These are phyloP conservation scores for Colletotrichum liaoningense DNA, from an alignment of 2,329 filamentous ascomycete genomes.

Conservation along the genomic window DNA sequence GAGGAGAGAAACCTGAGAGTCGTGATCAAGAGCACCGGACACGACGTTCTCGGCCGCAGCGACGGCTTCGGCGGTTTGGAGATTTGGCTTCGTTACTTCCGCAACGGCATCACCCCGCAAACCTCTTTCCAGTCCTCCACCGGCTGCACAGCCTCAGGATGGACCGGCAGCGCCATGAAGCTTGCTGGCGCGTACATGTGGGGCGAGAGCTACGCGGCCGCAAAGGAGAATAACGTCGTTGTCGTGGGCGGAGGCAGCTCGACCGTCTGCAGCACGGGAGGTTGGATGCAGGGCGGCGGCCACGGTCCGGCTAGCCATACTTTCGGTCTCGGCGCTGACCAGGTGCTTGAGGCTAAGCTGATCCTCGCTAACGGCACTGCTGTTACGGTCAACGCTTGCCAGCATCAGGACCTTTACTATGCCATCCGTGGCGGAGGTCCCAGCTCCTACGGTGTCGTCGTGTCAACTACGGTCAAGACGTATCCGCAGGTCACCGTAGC, in stretches of 20 bases:
- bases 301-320: constrained; percentile 51
- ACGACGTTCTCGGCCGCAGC: constrained; percentile 51
- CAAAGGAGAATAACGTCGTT: constrained; percentile 44
- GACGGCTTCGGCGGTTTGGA: constrained; percentile 46
- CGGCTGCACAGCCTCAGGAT: constrained; percentile 41
- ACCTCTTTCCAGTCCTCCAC: constrained; percentile 38
- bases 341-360: constrained; percentile 55
- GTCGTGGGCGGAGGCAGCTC: constrained; percentile 47
- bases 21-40: constrained; percentile 49
- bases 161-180: constrained; percentile 47
- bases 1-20: too few species aligned
- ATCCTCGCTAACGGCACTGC: constrained; percentile 50
- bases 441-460: constrained; percentile 61
- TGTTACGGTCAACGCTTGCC: constrained; percentile 47
- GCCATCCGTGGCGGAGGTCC: constrained; percentile 53
- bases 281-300: constrained; percentile 54
- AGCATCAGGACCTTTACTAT: constrained; percentile 50
- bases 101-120: constrained; percentile 45
- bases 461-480: constrained; percentile 64
- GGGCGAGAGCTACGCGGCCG: constrained; percentile 46
- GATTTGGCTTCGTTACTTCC: constrained; percentile 47
- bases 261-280: constrained; percentile 46
- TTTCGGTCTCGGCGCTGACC: constrained; percentile 56
- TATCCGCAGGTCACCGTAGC: constrained; percentile 52
- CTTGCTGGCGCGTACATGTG: constrained; percentile 49